phyloP scores from a whole-genome alignment of 1,139 yeast genomes.

The Schwanniomyces etchellsii region DNA sequence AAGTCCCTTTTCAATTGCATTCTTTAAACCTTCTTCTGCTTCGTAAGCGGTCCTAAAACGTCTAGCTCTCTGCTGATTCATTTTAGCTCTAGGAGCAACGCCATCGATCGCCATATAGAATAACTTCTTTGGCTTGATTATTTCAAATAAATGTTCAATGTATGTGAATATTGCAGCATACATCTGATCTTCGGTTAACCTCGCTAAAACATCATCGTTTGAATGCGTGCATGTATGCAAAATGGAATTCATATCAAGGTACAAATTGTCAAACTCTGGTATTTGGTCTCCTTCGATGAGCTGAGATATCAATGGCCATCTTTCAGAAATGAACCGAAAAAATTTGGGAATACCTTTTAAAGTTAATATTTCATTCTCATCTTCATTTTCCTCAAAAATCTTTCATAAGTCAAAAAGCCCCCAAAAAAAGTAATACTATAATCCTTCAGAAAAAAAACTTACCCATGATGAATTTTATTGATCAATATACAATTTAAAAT shows the following conservation, averaged over 20 bases:
- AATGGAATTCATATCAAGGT: constrained; percentile 96
- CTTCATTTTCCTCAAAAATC: neutral
- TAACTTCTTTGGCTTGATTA: constrained; percentile 79
- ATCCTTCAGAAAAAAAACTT: constrained; percentile 1
- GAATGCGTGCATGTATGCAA: constrained; percentile 90
- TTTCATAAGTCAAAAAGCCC: neutral
- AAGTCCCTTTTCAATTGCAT: constrained; percentile 59
- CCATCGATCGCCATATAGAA: constrained; percentile 99
- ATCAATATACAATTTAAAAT: too few relatives aligned
- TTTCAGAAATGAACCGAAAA: constrained; percentile 92
- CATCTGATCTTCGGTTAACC: constrained; percentile 86
- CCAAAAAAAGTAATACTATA: neutral
- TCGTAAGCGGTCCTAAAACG: constrained; percentile 94
- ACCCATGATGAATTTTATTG: constrained; percentile 7
- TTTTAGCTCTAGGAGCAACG: constrained; percentile 98
- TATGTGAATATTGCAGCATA: constrained; percentile 90
- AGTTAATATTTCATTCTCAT: constrained; percentile 5
- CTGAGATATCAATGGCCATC: constrained; percentile 97
- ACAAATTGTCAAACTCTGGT: constrained; percentile 92
- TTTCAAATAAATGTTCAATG: constrained; percentile 86
- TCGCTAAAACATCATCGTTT: constrained; percentile 52
- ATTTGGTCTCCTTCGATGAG: constrained; percentile 77
- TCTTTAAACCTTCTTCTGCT: constrained; percentile 69
- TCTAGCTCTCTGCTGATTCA: constrained; percentile 98
- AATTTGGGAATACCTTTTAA: constrained; percentile 88